Evolutionary conservation across 2,329 filamentous ascomycete species (phyloP), one percentile per base, ranked within the genome.

Genomic region (Diaporthe eres): DNA sequence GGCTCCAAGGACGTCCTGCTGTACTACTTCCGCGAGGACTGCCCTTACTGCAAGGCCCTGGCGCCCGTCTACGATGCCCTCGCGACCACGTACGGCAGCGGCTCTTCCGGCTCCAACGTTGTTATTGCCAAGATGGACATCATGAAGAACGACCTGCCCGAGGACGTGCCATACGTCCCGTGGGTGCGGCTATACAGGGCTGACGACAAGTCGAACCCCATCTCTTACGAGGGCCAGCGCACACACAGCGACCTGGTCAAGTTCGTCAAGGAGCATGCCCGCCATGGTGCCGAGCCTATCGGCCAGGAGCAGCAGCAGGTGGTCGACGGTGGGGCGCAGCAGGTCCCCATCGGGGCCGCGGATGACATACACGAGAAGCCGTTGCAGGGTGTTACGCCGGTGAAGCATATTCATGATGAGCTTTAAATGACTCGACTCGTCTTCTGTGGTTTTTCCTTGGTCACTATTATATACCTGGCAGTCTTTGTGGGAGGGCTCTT

Each of bases 1-100:
- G 93, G 98, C 85, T 90, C 93, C 84, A 98, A 98, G 93, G 97
- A 99, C 85, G 97, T 99, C 77, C 92, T 99, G 79, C 87, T 99
- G 79, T 97, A 99, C 90, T 98, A 98, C 89, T 98, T 98, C 88
- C 97, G 97, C 76, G 96, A 97, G 79, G 98, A 97, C 96, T 99
- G 97, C 85, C 97, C 97, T 80, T 97, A 99, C 92, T 99, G 97
- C 95, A 98, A 98, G 92, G 96, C 92, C 85, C 93, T 99, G 78
- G 96, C 96, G 74, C 96, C 97, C 82, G 93, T 98, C 86, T 99
- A 98, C 86, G 97, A 99, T 79, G 95, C 98, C 85, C 94, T 99
- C 76, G 97, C 91, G 73, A 86, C 89, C 77, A 89, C 92, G 76
- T 98, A 95, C 88, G 89, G 92, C 91, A 86, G 92, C 92, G 88